Base-by-base conservation (phyloP, 2,329 filamentous ascomycete genomes). In the Penicillium sp. region DNA sequence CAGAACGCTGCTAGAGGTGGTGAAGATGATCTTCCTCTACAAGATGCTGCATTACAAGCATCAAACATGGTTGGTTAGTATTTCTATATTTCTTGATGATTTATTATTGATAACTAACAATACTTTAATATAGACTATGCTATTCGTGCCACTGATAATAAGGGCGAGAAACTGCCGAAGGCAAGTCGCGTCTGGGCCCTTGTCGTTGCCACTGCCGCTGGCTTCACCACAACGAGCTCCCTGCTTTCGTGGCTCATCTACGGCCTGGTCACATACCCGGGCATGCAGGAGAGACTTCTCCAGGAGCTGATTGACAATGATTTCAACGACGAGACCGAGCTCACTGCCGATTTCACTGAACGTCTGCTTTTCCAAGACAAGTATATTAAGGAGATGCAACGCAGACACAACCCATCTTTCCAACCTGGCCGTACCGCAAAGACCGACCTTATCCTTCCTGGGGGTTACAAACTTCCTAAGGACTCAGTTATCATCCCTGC, bases 311-410 rank as follows among this genome's bases (percentile, higher is more conserved):
- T 86, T 33, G 81, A 84, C 64, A 68, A 81, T 42, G 79, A 67
- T 10, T 77, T 80, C 43, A 68, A 73, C 42, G 75, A 78, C 9
- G 66, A 79, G 12, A 82, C 75, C 0, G 67, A 78, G 42, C 72
- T 81, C 27, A 81, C 80, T 0, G 71, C 79, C 0, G 82, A 84
- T 13, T 59, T 80, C 3, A 79, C 79, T 3, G 72, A 79, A 50
- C 72, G 75, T 44, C 77, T 87, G 6, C 66, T 73, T 2, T 85
- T 81, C 52, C 65, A 67, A 2, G 68, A 73, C 36, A 70, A 72
- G n/a, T 70, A 81, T 68, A 73, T 87, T 75, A 87, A 87, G 70
- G 85, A 87, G 68, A 84, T 80, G 0, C 84, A 85, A 66, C 79
- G 85, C 2, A 76, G 77, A 6, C 84, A 87, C 72, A 87, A 84